Evolutionary conservation across 805 yeast genomes (phyloP), one percentile per base, ranked within the genome.

Genomic region (Kodamaea jinghongensis): DNA sequence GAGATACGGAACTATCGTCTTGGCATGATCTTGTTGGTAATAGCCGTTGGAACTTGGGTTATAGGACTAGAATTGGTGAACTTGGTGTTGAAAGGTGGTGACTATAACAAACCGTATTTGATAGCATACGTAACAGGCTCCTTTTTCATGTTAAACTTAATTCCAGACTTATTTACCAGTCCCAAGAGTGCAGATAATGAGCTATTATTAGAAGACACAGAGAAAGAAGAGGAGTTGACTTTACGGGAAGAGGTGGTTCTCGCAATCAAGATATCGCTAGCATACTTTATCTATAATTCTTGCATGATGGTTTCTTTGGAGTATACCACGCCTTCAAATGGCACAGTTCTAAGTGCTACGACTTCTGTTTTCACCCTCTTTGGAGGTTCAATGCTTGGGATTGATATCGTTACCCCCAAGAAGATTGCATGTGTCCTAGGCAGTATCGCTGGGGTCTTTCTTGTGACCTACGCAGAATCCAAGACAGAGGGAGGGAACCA

Each of bases 261-360:
- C 7, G 71, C 76, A 0, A 17, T 60, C 2, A 68, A 68, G 39
- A 58, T 73, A 0, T 54, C 78, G 3, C 30, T 65, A 2, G 60
- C 75, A 6, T 76, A 76, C 50, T 68, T 58, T 38, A 30, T 54
- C 3, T 71, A 66, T 49, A 73, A 74, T 41, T 47, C 63, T 7
- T 58, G 64, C 42, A 71, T 61, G 3, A 62, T 74, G 54, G 38
- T 57, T n/a, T 58, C 75, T 2, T 59, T 76, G 32, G 63, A 63
- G 44, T 76, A 63, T 48, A 76, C 82, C 0, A 67, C 76, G 8
- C 78, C 79, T 0, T 70, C 80, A 14, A 75, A 74, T 47, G 76
- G 69, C 47, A 71, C 80, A 0, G 71, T 76, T 7, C 50, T 76
- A 12, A 67, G 78, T 5, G 70, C 80, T 2, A 69, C 78, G 1